Base-by-base conservation (phyloP, 306 rosid species). In the Hippophae rhamnoides region DNA sequence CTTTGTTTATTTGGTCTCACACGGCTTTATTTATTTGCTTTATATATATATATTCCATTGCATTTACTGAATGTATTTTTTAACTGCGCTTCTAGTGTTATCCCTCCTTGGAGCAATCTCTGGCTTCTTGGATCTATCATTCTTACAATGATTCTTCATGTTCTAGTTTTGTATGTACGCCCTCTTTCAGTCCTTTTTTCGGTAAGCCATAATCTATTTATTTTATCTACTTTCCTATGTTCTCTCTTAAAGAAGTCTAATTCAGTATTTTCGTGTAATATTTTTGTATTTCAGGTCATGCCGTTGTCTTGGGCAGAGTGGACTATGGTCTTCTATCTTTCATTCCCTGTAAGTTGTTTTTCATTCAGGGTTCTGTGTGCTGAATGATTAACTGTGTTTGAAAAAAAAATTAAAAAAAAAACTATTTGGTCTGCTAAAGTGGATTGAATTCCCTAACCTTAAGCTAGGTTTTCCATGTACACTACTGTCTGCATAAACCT, bases 61-160 rank as follows among this genome's bases (percentile, higher is more conserved):
- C 52, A 47, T 10, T 47, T 25, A 31, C 38, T 26, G 47, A 42
- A 41, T 66, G 58, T 61, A 42, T 62, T 58, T 67, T 66, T 51
- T 49, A 43, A 27, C 44, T 62, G 12, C 61, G 42, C 61, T 47
- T 76, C 60, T 78, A 90, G 96, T 76, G 95, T 87, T 58, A 83
- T 90, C 72, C 96, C 95, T 72, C 98, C 98, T 41, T 85, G 98
- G 96, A 90, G 98, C 80, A 90, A 90, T 65, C 46, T 84, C 70
- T 90, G 98, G 98, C 98, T 90, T 57, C 87, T 87, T 66, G 98
- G 64, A 72, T 90, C 98, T 46, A 92, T 92, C 74, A 71, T 92
- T 64, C 53, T 92, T 49, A 92, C 98, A 8, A 78, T 92, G 93
- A 74, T 87, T 65, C 95, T 92, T 72, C 98, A 92, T 72, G 41